Base-by-base conservation (phyloP, 2,329 filamentous ascomycete species). In the Aspergillus proliferans region DNA sequence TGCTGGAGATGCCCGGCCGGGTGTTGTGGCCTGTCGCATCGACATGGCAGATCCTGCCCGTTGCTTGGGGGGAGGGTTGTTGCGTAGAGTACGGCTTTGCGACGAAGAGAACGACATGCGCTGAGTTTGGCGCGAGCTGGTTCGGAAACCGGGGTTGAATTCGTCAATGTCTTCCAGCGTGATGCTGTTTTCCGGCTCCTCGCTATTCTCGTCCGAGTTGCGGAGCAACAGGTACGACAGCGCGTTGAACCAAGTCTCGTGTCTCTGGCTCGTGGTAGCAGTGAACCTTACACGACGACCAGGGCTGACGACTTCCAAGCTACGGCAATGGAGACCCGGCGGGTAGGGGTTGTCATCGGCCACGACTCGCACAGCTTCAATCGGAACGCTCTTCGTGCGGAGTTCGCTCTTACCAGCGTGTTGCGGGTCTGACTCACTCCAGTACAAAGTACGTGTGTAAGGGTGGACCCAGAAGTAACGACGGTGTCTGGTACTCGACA, bases 381-480 rank as follows among this genome's bases (percentile, higher is more conserved):
- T 97, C 14, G 87, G 83, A 42, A 97, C 88, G 68, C 89, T 95
- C 83, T 97, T 97, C 12, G 82, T 81, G 60, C 82, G 76, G 75
- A 92, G 74, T 70, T 96, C 87, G 9, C 80, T 73, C 54, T 86
- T 84, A n/a, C 87, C 87, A 43, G 85, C 87, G 43, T 78, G 80
- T 26, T 87, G 85, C 6, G 93, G 93, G 66, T 97, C 91, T 47
- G 85, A 80, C 57, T 95, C 87, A 65, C 91, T 95, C 93, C 93
- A 98, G 77, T 97, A 97, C 59, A 98, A 71, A 4, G 92, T 96
- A 45, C 91, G 83, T 3, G 92, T 98, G 71, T 97, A 98, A 0
- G 93, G 93, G 66, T 98, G 93, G 19, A 98, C 88, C 93, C 93
- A 98, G 79, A 98, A 98, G 77, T 96, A 98, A 28, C 93, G 85